Percentiles rank a stretch among this genome's conserved stretches.
phyloP scores from a whole-genome alignment of 345 rosid genomes.

The Euphorbia lathyris region DNA sequence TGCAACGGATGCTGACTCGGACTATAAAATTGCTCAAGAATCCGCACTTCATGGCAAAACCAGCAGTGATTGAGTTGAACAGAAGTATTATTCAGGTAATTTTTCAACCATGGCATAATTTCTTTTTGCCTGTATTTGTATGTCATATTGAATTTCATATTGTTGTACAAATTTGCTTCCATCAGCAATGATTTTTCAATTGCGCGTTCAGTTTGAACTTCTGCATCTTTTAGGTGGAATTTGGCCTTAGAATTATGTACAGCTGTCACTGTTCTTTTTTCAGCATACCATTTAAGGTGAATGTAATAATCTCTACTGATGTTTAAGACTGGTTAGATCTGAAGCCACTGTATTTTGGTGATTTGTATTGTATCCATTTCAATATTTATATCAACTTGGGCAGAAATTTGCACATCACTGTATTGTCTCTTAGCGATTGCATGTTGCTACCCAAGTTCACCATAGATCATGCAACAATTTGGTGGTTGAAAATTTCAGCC shows the following conservation, averaged over 20 bases:
- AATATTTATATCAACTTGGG: not conserved
- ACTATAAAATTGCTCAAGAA: conserved; percentile 73
- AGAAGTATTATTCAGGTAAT: conserved; percentile 72
- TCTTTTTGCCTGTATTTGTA: not conserved
- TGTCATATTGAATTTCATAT: not conserved
- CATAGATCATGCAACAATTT: not conserved
- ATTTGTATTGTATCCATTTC: not conserved
- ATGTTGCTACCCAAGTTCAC: not conserved
- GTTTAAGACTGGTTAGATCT: not conserved
- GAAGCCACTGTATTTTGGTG: not conserved
- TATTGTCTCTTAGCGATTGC: not conserved
- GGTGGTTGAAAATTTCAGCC: not conserved
- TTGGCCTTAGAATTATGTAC: too few relatives aligned
- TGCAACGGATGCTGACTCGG: conserved; percentile 70
- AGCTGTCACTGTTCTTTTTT: too few relatives aligned
- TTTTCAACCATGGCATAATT: not conserved
- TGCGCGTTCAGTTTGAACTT: not conserved
- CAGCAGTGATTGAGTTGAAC: conserved; percentile 75
- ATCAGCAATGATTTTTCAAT: not conserved
- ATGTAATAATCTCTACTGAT: conserved; percentile 1
- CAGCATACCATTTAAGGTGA: not conserved
- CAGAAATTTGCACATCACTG: not conserved
- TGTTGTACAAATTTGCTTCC: not conserved
- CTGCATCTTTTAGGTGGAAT: not conserved
- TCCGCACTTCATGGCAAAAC: conserved; percentile 81